A percentile compares a stretch with the other conserved stretches of the same genome.
Evolutionary conservation across 2,329 filamentous ascomycete species (phyloP).

Genomic region (Lachnellula cervina): DNA sequence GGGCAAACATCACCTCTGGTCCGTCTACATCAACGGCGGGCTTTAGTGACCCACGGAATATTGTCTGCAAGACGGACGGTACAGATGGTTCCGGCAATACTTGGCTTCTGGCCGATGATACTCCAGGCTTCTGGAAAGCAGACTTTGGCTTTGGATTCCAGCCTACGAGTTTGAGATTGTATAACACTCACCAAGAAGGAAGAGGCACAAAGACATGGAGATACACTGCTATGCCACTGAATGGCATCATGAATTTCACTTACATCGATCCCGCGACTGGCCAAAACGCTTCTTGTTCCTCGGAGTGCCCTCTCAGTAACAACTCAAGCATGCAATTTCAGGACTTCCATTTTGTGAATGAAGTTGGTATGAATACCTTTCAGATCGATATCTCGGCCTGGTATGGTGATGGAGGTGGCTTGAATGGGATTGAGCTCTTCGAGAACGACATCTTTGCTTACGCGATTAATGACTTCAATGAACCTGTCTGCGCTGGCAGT

Average conservation of each 20-base stretch:
- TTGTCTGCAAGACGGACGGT: conserved; percentile 71
- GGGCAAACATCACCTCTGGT: conserved; percentile 66
- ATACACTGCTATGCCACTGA: conserved; percentile 77
- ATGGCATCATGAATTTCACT: conserved; percentile 94
- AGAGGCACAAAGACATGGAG: conserved; percentile 85
- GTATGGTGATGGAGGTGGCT: conserved; percentile 80
- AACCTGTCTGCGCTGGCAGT: conserved; percentile 70
- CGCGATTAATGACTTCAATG: conserved; percentile 82
- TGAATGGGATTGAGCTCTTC: conserved; percentile 82
- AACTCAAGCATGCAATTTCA: conserved; percentile 64
- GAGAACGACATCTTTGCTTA: conserved; percentile 81
- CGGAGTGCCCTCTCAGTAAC: conserved; percentile 76
- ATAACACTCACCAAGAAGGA: conserved; percentile 80
- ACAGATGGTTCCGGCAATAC: conserved; percentile 68
- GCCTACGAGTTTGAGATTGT: conserved; percentile 80
- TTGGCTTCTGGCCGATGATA: conserved; percentile 75
- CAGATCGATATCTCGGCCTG: conserved; percentile 80
- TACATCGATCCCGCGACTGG: conserved; percentile 74
- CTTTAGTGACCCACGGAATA: conserved; percentile 71
- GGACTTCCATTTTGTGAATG: conserved; percentile 88
- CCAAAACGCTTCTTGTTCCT: conserved; percentile 67
- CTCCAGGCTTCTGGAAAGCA: conserved; percentile 77
- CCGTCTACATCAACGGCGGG: conserved; percentile 58
- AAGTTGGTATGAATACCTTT: conserved; percentile 82
- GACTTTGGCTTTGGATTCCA: conserved; percentile 77